These are phyloP conservation scores for Myxozyma vanderwaltii DNA, from an alignment of 805 yeast species.

Conservation along the genomic window DNA sequence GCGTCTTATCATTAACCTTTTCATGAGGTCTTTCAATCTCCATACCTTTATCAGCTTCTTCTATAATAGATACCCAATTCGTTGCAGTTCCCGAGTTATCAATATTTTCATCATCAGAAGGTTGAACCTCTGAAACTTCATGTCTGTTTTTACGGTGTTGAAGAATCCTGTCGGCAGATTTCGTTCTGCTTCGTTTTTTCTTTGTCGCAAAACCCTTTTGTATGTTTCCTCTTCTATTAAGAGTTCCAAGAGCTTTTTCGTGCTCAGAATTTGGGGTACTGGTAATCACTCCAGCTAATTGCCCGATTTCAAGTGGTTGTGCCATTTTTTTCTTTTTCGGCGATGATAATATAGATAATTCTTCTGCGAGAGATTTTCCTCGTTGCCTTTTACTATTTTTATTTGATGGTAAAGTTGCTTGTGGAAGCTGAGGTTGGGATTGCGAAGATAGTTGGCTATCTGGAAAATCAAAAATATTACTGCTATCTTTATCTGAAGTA, in stretches of 20 bases:
- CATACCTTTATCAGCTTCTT: neutral
- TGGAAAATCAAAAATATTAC: constrained; percentile 1
- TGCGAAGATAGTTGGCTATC: constrained; percentile 1
- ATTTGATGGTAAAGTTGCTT: neutral
- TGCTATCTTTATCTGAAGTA: neutral
- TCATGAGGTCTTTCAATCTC: neutral
- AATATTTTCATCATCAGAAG: neutral
- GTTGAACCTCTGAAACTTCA: neutral
- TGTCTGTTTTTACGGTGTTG: neutral
- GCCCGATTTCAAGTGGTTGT: neutral
- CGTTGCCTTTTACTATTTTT: neutral
- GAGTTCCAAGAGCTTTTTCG: too few species aligned
- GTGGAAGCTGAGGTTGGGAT: neutral
- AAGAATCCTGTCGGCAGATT: neutral
- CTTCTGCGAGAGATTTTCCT: constrained; percentile 2
- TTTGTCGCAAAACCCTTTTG: neutral
- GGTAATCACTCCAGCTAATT: too few species aligned
- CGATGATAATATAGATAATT: neutral
- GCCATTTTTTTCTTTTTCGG: neutral
- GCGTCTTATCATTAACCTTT: neutral
- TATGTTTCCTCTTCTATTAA: neutral
- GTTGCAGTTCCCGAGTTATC: neutral
- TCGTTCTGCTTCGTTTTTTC: neutral
- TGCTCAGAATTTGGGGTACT: neutral
- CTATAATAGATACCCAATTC: neutral